Evolutionary conservation across 805 yeast genomes (phyloP), one percentile per base, ranked within the genome.

Genomic region (Torulaspora indica): DNA sequence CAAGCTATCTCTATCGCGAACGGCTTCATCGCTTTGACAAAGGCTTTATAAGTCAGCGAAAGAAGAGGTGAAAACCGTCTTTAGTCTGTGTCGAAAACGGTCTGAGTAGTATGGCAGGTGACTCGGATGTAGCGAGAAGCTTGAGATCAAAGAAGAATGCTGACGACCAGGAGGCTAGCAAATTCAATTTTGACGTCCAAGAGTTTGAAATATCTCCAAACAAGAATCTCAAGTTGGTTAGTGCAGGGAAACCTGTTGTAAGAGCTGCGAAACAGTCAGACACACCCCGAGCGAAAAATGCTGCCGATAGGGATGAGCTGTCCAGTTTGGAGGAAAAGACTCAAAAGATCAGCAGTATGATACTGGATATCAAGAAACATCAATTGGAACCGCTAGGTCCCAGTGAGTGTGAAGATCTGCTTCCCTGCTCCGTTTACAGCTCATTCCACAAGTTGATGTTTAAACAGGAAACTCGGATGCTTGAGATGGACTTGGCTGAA

Each of bases 381-480:
- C 31, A 40, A 9, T 25, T 56, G 25, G 24, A 41, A 1, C 22
- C 18, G 3, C 12, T 38, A 15, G 18, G 22, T 13, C 24, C 15
- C n/a, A 14, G 31, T 13, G 9, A 23, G 9, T 32, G 28, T 8
- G 29, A 38, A 8, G 82, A 77, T 53, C 77, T 79, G 4, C 63
- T 85, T 38, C 53, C 61, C 1, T 83, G 79, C 57, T 52, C 58
- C 0, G 14, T 67, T 10, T 80, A 68, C 57, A 54, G 60, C 24
- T 48, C 66, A 10, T 76, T 72, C 53, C 90, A 84, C 62, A 71
- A 72, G 33, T 70, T 75, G 31, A 77, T 82, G 79, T 77, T 75
- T 49, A 76, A 76, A 43, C 81, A 80, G 41, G 95, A 85, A 60
- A 74, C 73, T 46, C 71, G 77, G 36, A 79, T 82, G 76, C 66